phyloP scores from a whole-genome alignment of 2,329 filamentous ascomycete genomes.

The Pezicula neosporulosa region DNA sequence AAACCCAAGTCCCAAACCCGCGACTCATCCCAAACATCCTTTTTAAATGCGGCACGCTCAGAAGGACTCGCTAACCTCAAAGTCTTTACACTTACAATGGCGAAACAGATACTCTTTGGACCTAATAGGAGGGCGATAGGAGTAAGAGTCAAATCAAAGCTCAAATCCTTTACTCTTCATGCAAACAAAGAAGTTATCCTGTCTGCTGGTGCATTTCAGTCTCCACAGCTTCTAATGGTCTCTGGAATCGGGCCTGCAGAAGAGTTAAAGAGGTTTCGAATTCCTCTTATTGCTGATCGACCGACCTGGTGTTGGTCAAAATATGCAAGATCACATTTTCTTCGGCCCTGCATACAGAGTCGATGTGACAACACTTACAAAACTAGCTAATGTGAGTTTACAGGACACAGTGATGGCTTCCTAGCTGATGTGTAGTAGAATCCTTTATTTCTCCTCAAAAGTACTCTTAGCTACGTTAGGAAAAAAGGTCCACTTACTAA shows the following conservation, averaged over 20 bases:
- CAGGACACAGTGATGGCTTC: too few species aligned
- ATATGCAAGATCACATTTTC: slow-evolving; percentile 36
- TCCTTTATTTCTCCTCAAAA: not conserved
- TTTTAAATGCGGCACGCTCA: slow-evolving; percentile 24
- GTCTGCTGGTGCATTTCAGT: slow-evolving; percentile 36
- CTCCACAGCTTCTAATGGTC: slow-evolving; percentile 46
- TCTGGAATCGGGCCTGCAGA: slow-evolving; percentile 41
- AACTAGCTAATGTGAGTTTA: not conserved
- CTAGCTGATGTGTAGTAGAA: not conserved
- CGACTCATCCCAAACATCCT: slow-evolving; percentile 34
- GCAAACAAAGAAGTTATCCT: slow-evolving; percentile 16
- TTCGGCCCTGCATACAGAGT: not conserved
- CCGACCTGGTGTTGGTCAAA: slow-evolving; percentile 33
- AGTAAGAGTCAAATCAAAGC: slow-evolving; percentile 29
- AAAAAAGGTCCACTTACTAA: slow-evolving; percentile 8
- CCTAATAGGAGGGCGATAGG: slow-evolving; percentile 35
- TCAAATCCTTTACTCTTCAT: slow-evolving; percentile 8
- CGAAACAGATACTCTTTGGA: slow-evolving; percentile 42
- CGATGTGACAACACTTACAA: not conserved
- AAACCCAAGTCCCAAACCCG: slow-evolving; percentile 23
- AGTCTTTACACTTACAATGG: slow-evolving; percentile 38
- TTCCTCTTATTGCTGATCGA: slow-evolving; percentile 31
- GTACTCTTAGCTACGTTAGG: not conserved
- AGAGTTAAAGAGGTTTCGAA: slow-evolving; percentile 38
- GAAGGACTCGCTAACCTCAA: slow-evolving; percentile 26